Percentiles rank a stretch among this genome's conserved stretches.
Conservation (phyloP, 495 filamentous ascomycete genomes). For the Trichoderma orchidacearum region DNA sequence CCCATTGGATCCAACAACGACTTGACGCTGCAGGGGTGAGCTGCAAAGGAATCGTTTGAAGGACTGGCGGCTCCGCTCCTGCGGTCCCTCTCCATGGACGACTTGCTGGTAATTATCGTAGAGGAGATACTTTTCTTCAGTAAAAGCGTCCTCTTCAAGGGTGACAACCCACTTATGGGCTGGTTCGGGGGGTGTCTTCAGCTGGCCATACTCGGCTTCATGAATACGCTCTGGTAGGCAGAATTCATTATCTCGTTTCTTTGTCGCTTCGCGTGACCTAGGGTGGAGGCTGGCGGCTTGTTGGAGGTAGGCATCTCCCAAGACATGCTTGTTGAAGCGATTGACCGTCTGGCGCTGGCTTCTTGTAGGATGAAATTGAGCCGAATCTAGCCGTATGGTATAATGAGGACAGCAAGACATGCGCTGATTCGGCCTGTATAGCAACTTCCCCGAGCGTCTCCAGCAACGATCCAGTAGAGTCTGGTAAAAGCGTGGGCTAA, state of each 20-base stretch:
- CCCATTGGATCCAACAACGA: slow-evolving; percentile 26
- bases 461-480: slow-evolving; percentile 74
- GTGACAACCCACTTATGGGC: slow-evolving; percentile 68
- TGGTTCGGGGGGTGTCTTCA: slow-evolving; percentile 49
- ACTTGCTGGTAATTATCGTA: slow-evolving; percentile 77
- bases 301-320: slow-evolving; percentile 65
- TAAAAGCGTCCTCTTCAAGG: slow-evolving; percentile 66
- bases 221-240: slow-evolving; percentile 62
- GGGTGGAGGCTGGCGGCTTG: slow-evolving; percentile 63
- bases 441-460: slow-evolving; percentile 69
- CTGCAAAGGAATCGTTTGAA: slow-evolving; percentile 77
- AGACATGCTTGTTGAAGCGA: slow-evolving; percentile 75
- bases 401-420: slow-evolving; percentile 92
- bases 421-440: slow-evolving; percentile 80
- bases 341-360: slow-evolving; percentile 82
- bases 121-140: slow-evolving; percentile 74
- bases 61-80: slow-evolving; percentile 49
- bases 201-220: slow-evolving; percentile 41
- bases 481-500: slow-evolving; percentile 68
- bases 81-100: slow-evolving; percentile 62
- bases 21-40: slow-evolving; percentile 53
- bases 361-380: slow-evolving; percentile 53
- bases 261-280: slow-evolving; percentile 67
- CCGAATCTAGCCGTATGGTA: slow-evolving; percentile 70
- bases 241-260: slow-evolving; percentile 57